phyloP scores from a whole-genome alignment of 345 rosid species.

The Pseudoturritis turrita region DNA sequence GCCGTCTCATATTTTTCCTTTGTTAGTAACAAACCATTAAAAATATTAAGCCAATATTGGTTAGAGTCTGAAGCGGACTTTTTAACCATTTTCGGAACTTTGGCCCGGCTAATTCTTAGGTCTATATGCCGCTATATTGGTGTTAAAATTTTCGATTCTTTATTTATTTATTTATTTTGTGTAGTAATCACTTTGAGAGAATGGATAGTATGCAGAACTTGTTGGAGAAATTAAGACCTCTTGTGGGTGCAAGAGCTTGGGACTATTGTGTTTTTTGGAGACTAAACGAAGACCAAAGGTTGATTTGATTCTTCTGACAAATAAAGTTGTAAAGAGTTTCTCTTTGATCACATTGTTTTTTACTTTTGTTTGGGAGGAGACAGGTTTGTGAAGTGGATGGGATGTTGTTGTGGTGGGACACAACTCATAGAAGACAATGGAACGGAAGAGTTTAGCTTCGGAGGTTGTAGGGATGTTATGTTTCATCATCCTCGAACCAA shows the following conservation, averaged over 20 bases:
- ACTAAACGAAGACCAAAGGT: constrained; percentile 85
- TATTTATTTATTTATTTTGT: neutral
- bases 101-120: neutral
- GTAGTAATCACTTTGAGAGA: constrained; percentile 2
- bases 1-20: neutral
- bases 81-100: no score
- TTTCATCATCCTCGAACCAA: constrained; percentile 62
- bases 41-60: no score
- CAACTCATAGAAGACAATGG: constrained; percentile 35
- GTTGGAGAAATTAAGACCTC: constrained; percentile 63
- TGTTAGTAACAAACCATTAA: neutral
- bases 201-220: constrained; percentile 47
- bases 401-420: constrained; percentile 79
- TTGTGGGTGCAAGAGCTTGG: constrained; percentile 71
- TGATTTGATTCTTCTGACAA: neutral
- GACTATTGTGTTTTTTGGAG: constrained; percentile 85
- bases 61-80: no score
- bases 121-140: neutral
- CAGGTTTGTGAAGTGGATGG: constrained; percentile 63
- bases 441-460: constrained; percentile 48
- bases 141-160: no score
- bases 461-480: constrained; percentile 62
- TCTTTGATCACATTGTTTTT: constrained; percentile 7
- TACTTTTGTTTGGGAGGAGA: constrained; percentile 8
- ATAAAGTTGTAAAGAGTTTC: neutral